A percentile compares a stretch with the other conserved stretches of the same genome.
Conservation (phyloP, 106 monocot genomes). For the Triglochin maritima region DNA sequence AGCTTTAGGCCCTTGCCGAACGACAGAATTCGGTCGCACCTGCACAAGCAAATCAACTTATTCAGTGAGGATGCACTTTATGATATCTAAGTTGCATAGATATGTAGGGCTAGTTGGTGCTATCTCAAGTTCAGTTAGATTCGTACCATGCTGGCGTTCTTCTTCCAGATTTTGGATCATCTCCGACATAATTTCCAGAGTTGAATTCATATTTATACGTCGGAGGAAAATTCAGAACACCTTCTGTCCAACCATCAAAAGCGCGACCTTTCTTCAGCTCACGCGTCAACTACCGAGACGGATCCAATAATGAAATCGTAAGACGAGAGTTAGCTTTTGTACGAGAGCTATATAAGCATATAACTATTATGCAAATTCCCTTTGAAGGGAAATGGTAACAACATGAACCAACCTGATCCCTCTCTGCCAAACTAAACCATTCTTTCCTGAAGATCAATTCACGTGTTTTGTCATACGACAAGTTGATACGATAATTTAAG, state of each 20-base stretch:
- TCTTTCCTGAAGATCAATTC: conserved; percentile 47
- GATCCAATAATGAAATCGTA: background rate
- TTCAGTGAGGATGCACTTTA: background rate
- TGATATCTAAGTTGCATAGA: background rate
- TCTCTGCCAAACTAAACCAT: conserved; percentile 50
- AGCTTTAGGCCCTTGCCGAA: conserved; percentile 64
- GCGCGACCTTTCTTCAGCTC: conserved; percentile 70
- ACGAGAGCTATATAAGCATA: background rate
- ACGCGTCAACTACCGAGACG: conserved; percentile 33
- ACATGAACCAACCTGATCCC: conserved; percentile 55
- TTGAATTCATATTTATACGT: conserved; percentile 80
- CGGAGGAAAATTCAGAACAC: conserved; percentile 65
- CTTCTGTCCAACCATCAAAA: conserved; percentile 94
- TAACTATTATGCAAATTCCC: background rate
- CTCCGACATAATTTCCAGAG: conserved; percentile 50
- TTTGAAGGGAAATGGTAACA: background rate
- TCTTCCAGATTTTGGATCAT: conserved; percentile 48
- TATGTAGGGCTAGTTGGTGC: background rate
- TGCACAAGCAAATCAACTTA: conserved; percentile 3
- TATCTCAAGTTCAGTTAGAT: background rate
- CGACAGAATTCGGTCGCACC: conserved; percentile 74
- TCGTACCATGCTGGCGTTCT: conserved; percentile 89
- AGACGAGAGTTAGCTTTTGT: background rate
- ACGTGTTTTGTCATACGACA: conserved; percentile 57
- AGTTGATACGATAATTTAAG: conserved; percentile 85